Percentiles rank a stretch among this genome's conserved stretches.
These are phyloP conservation scores for Rhazya stricta DNA, from an alignment of 257 asterid species.

Conservation along the genomic window DNA sequence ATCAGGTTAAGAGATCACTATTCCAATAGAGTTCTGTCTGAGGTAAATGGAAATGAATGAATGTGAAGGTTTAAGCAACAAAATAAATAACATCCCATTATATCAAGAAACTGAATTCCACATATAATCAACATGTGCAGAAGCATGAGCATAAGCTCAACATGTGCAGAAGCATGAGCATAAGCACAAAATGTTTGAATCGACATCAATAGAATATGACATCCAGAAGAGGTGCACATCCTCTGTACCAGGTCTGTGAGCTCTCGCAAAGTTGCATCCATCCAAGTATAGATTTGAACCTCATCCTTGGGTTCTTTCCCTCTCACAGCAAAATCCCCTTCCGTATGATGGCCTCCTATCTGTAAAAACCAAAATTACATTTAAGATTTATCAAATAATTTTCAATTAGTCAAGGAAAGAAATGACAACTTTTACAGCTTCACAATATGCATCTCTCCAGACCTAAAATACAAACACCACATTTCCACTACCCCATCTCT, in stretches of 20 bases:
- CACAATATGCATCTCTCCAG: not conserved
- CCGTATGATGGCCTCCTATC: conserved; percentile 88
- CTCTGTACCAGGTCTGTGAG: conserved; percentile 85
- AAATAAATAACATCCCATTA: not conserved
- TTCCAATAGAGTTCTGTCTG: not conserved
- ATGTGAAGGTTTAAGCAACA: not conserved
- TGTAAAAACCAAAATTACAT: conserved; percentile 18
- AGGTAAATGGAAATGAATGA: not conserved
- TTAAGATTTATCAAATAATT: not conserved
- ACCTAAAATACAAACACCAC: not conserved
- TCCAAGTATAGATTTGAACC: conserved; percentile 96
- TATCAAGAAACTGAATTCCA: not conserved
- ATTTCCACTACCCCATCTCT: not conserved
- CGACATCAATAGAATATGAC: not conserved
- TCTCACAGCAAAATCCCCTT: conserved; percentile 81
- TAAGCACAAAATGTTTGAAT: not conserved
- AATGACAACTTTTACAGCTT: not conserved
- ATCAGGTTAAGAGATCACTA: not conserved
- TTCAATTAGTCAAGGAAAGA: not conserved
- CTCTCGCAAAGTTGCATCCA: conserved; percentile 99
- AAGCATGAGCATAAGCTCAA: not conserved
- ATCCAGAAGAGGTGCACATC: not conserved
- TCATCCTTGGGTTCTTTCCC: conserved; percentile 99
- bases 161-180: not conserved
- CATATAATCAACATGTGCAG: not conserved